Evolutionary conservation across 768 basidiomycete genomes (phyloP).

Genomic region (Rhodotorula diobovata): DNA sequence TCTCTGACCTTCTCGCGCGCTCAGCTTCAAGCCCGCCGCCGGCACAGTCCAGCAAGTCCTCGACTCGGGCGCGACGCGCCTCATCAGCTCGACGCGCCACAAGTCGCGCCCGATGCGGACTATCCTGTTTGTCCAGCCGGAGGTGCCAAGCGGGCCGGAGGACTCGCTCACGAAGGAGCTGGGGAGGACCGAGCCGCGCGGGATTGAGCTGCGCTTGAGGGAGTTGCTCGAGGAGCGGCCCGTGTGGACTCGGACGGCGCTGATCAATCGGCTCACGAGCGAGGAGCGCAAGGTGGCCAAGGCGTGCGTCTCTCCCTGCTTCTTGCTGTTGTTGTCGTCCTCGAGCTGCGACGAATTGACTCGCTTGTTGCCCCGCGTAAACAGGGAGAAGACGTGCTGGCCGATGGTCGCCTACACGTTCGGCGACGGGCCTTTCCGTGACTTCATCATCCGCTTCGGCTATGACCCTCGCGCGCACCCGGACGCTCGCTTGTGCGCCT

Average conservation of each 20-base stretch:
- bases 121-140: constrained; percentile 22
- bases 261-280: constrained; percentile 73
- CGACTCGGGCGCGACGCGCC: constrained; percentile 66
- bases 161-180: constrained; percentile 4
- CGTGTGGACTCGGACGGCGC: constrained; percentile 79
- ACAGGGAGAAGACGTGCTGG: constrained; percentile 36
- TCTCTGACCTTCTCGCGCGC: not conserved
- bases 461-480: constrained; percentile 81
- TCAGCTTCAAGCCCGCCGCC: constrained; percentile 8
- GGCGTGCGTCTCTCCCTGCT: constrained; percentile 56
- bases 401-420: constrained; percentile 70
- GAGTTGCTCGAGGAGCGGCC: constrained; percentile 73
- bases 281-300: constrained; percentile 66
- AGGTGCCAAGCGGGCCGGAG: constrained; percentile 26
- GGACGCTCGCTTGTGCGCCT: constrained; percentile 66
- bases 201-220: constrained; percentile 56
- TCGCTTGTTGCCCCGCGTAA: too few species aligned
- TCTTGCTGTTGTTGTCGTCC: too few species aligned
- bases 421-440: constrained; percentile 89
- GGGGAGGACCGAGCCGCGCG: not conserved
- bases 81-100: constrained; percentile 81
- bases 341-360: not conserved
- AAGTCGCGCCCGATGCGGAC: constrained; percentile 53
- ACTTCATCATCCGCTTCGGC: constrained; percentile 75
- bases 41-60: constrained; percentile 54